Evolutionary conservation across 805 yeast species (phyloP).

Genomic region (Hermanozyma aechmeae): DNA sequence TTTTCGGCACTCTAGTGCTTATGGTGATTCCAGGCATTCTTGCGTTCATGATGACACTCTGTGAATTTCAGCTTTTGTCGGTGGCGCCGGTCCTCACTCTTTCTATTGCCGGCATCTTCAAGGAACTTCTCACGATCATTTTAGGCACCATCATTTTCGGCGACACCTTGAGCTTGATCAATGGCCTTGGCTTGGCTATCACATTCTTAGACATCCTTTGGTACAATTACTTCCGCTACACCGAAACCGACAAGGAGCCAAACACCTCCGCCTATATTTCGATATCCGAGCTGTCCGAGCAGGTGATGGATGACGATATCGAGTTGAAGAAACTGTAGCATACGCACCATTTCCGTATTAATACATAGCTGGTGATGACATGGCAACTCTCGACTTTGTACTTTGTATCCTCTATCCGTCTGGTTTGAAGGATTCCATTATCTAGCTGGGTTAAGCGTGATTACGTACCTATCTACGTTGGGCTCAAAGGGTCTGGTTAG

Average conservation of each 20-base stretch:
- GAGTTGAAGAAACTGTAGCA: background rate
- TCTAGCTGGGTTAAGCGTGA: too few relatives aligned
- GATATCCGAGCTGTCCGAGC: background rate
- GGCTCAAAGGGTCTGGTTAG: too few relatives aligned
- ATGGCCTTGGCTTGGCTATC: slow-evolving; percentile 62
- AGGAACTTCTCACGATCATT: slow-evolving; percentile 79
- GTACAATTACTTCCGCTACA: slow-evolving; percentile 63
- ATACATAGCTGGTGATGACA: too few relatives aligned
- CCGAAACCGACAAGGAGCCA: slow-evolving; percentile 12
- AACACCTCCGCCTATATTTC: too few relatives aligned
- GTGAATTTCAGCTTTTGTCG: slow-evolving; percentile 77
- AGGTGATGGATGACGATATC: background rate
- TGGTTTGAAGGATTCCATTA: too few relatives aligned
- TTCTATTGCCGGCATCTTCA: slow-evolving; percentile 86
- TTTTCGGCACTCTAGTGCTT: slow-evolving; percentile 43
- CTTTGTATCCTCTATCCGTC: too few relatives aligned
- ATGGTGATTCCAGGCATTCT: slow-evolving; percentile 74
- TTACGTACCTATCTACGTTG: too few relatives aligned
- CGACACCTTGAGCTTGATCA: slow-evolving; percentile 59
- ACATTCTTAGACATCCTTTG: slow-evolving; percentile 74
- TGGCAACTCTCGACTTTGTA: too few relatives aligned
- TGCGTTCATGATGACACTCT: slow-evolving; percentile 83
- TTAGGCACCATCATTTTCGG: slow-evolving; percentile 61
- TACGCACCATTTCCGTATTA: background rate
- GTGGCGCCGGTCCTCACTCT: slow-evolving; percentile 79